phyloP scores from a whole-genome alignment of 176 grass and related monocot genomes.

The Oryza glaberrima region DNA sequence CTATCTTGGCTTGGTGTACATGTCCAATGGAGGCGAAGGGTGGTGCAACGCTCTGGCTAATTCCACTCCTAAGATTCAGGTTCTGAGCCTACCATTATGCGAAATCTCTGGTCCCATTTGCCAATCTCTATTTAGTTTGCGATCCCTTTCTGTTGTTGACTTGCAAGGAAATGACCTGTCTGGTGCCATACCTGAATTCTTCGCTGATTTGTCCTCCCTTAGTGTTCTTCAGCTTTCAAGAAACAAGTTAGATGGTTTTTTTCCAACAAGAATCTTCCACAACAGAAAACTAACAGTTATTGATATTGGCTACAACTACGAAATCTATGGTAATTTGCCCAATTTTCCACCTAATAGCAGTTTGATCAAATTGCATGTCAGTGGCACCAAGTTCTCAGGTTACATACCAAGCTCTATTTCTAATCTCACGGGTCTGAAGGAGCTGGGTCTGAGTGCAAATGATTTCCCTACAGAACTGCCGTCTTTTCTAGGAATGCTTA shows the following conservation, averaged over 20 bases:
- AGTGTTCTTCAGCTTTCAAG: constrained; percentile 30
- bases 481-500: neutral
- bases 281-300: constrained; percentile 31
- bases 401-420: neutral
- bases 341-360: constrained; percentile 13
- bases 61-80: constrained; percentile 26
- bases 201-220: constrained; percentile 34
- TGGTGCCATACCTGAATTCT: constrained; percentile 39
- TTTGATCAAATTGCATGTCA: neutral
- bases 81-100: constrained; percentile 41
- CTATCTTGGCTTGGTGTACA: constrained; percentile 42
- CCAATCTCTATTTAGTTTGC: constrained; percentile 11
- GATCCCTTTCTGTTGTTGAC: constrained; percentile 18
- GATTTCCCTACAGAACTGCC: neutral
- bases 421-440: neutral
- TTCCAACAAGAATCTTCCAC: neutral
- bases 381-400: neutral
- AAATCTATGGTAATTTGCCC: constrained; percentile 30
- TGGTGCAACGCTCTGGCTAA: constrained; percentile 22
- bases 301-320: neutral
- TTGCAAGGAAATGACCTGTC: constrained; percentile 37
- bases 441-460: neutral
- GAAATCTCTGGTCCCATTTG: constrained; percentile 29
- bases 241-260: neutral
- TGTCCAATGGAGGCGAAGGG: constrained; percentile 31